These are phyloP conservation scores for Babesia sp. DNA, from an alignment of 169 alveolate species.

Conservation along the genomic window DNA sequence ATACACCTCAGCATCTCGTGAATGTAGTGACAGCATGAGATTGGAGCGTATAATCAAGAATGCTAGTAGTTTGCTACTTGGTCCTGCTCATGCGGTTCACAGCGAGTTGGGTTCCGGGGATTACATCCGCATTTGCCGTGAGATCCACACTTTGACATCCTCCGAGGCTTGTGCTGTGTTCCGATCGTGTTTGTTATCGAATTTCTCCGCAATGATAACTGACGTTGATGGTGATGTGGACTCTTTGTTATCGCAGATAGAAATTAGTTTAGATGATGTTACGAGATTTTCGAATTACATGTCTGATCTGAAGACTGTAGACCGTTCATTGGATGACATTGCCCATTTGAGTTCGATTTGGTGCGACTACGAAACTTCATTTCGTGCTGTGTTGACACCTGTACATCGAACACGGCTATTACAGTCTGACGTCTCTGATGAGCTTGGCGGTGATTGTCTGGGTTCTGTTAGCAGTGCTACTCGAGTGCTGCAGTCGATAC, in stretches of 20 bases:
- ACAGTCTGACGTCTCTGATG: not conserved
- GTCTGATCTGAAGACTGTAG: constrained; percentile 24
- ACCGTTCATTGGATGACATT: constrained; percentile 42
- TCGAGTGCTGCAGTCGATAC: constrained; percentile 37
- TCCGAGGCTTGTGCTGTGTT: constrained; percentile 25
- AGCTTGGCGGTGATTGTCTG: constrained; percentile 27
- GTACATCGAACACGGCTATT: constrained; percentile 20
- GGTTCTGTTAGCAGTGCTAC: constrained; percentile 45
- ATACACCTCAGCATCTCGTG: not conserved
- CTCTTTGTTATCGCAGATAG: not conserved
- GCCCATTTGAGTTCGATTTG: constrained; percentile 54
- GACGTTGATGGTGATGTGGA: constrained; percentile 10
- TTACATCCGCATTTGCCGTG: constrained; percentile 53
- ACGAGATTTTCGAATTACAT: not conserved
- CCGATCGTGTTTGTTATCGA: constrained; percentile 19
- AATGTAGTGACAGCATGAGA: constrained; percentile 1
- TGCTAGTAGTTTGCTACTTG: constrained; percentile 28
- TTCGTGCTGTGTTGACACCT: constrained; percentile 37
- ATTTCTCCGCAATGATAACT: constrained; percentile 7
- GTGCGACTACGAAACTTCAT: constrained; percentile 42
- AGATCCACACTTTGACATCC: constrained; percentile 50
- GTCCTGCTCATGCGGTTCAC: constrained; percentile 48
- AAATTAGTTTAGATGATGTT: not conserved
- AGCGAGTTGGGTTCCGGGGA: constrained; percentile 47
- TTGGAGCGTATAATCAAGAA: constrained; percentile 24